Evolutionary conservation across 805 yeast genomes (phyloP).

Genomic region (Starmerella bombi): DNA sequence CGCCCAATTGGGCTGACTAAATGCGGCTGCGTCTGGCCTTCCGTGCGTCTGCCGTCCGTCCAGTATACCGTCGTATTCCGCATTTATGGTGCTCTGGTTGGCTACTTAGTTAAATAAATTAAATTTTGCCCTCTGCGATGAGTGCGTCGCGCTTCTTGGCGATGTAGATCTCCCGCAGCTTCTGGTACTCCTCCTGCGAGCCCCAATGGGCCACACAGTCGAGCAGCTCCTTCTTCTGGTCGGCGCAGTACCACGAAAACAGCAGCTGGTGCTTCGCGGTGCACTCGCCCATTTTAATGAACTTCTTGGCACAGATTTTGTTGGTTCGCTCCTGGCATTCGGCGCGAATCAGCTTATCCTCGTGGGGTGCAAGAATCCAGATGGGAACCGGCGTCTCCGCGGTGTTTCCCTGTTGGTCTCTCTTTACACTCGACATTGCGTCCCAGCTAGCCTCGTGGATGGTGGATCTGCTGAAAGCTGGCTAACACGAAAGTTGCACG

Average conservation of each 20-base stretch:
- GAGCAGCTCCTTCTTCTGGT: slow-evolving; percentile 25
- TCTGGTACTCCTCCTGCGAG: slow-evolving; percentile 23
- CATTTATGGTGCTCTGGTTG: too few species aligned
- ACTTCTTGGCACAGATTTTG: slow-evolving; percentile 24
- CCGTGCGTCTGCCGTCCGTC: too few species aligned
- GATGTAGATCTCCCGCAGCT: slow-evolving; percentile 24
- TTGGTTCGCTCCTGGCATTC: slow-evolving; percentile 27
- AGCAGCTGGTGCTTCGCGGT: slow-evolving; percentile 26
- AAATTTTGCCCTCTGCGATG: slow-evolving; percentile 14
- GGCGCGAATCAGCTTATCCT: slow-evolving; percentile 27
- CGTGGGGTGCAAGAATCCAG: slow-evolving; percentile 31
- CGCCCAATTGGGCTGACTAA: slow-evolving; percentile 4
- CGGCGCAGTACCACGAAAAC: slow-evolving; percentile 30
- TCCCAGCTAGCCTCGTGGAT: background rate
- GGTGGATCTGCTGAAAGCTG: too few species aligned
- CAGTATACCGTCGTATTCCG: too few species aligned
- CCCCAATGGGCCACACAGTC: slow-evolving; percentile 29
- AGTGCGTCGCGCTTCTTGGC: slow-evolving; percentile 22
- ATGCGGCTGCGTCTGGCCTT: too few species aligned
- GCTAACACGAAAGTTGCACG: too few species aligned
- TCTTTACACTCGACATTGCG: too few species aligned
- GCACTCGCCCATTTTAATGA: slow-evolving; percentile 26
- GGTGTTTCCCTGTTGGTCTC: slow-evolving; percentile 8
- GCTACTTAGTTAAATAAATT: too few species aligned
- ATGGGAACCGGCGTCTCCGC: slow-evolving; percentile 24